Base-by-base conservation (phyloP, 2,329 filamentous ascomycete species). In the Ceratocystis diversiconidia region DNA sequence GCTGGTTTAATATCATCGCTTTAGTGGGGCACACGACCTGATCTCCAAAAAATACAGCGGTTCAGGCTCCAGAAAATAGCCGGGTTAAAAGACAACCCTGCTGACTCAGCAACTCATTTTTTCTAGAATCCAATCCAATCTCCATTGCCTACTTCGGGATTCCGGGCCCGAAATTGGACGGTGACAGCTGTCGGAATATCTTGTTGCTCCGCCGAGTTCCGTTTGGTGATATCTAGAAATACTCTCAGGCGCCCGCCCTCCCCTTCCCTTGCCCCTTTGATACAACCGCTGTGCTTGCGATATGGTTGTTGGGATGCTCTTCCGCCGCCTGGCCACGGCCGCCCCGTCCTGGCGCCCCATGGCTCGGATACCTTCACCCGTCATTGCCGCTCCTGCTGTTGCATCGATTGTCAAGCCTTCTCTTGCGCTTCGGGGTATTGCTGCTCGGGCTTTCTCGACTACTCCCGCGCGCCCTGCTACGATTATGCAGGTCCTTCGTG, bases 401-500 rank as follows among this genome's bases (percentile, higher is more conserved):
- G 25, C 19, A 30, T 46, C 44, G 10, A 44, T 65, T 7, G 62
- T 46, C 32, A 57, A 44, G 2, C 30, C 43, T 4, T 67, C 57
- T 3, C 30, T 59, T 44, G 44, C 52, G 19, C 19, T 64, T 25
- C 57, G 62, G 36, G 41, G 12, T 19, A 48, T 62, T 22, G 46
- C 62, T 22, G 48, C 62, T 8, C 65, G 46, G 41, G 43, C 77
- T 68, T 86, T 87, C 75, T 81, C 82, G n/a, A 80, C 80, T 44
- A 83, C 86, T 0, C 76, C 83, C 0, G 72, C 78, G 36, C 78
- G 77, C 66, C 76, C 77, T 69, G 84, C 87, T 65, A 91, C 88
- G 7, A 80, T 88, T 70, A 90, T 87, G 77, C 88, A 91, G 75
- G 85, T 90, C 67, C 79, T 87, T 19, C 81, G 82, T 69, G 79